Base-by-base conservation (phyloP, 2,329 filamentous ascomycete genomes). In the Dothistroma septosporum region DNA sequence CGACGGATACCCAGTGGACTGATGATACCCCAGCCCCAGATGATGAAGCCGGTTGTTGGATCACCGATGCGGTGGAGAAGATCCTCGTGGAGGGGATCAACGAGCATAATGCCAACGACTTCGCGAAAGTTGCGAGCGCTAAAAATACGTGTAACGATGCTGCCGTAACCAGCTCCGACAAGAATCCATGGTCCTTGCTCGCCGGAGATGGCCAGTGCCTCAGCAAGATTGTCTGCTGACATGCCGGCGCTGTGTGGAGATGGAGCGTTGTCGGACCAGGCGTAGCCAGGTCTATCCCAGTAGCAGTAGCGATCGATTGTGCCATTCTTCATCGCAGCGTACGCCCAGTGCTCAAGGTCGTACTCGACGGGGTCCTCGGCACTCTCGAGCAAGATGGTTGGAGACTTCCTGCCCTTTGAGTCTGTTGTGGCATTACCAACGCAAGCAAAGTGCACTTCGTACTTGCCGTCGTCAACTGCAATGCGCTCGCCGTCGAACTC, bases 211-310 rank as follows among this genome's bases (percentile, higher is more conserved):
- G 88, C 87, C 6, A 99, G 83, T 2, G 92, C 91, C 77, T 97
- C 92, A 48, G 91, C 92, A 28, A 97, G 80, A 0, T 87, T 91
- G 70, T 96, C 92, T 5, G 90, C 87, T n/a, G 90, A 88, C 85
- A 97, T 96, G 48, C 92, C 92, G 4, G 91, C 93, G 5, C 91
- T 96, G 69, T 96, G 87, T 0, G 94, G 94, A 6, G 92, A 97
- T 1, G 94, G 94, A 0, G 93, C 92, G 58, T 94, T 93, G 76
- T 99, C 94, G 52, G 86, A 85, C 87, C 91, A 96, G 7, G 84
- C 93, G 59, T 93, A 84, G 1, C 94, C 94, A 0, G 94, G 94
- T 22, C 94, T 88, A 73, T 99, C 94, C 73, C 91, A 92, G 76
- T 96, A 97, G 81, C 94, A 99, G 78, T 96, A 97, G 61, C 93